Evolutionary conservation across 2,329 filamentous ascomycete species (phyloP).

Genomic region (Pezicula neosporulosa): DNA sequence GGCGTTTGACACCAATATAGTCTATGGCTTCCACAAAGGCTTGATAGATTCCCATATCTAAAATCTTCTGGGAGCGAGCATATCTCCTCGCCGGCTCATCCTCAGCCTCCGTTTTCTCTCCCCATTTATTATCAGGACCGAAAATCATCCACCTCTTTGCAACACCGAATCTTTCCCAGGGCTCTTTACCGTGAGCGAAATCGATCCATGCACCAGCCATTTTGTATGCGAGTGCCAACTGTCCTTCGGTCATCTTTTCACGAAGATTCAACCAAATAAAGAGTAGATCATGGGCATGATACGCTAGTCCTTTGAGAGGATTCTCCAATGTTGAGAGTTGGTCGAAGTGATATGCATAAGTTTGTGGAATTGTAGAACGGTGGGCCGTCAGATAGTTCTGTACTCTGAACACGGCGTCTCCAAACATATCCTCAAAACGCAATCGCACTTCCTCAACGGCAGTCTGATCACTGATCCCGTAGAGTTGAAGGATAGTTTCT

Average conservation of each 20-base stretch:
- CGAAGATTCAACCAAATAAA: neutral
- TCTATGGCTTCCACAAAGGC: no score
- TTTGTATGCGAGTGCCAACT: neutral
- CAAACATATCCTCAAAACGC: neutral
- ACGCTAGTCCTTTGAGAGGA: neutral
- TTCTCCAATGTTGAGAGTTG: neutral
- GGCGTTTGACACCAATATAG: no score
- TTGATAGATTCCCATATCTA: no score
- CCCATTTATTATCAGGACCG: neutral
- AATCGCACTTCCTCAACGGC: neutral
- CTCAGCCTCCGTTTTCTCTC: neutral
- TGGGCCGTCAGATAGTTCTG: neutral
- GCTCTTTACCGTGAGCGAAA: neutral
- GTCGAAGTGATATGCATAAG: neutral
- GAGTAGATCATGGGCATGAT: neutral
- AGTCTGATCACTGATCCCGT: neutral
- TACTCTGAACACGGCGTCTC: neutral
- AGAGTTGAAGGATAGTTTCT: neutral
- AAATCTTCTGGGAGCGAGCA: neutral
- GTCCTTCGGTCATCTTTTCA: neutral
- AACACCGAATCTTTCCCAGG: neutral
- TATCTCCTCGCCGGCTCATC: neutral
- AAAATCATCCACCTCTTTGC: neutral
- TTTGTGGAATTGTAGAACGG: neutral
- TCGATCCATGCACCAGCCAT: neutral